A percentile compares a stretch with the other conserved stretches of the same genome.
Conservation (phyloP, 1,284 basidiomycete species). For the Phylloboletellus chloephorus region DNA sequence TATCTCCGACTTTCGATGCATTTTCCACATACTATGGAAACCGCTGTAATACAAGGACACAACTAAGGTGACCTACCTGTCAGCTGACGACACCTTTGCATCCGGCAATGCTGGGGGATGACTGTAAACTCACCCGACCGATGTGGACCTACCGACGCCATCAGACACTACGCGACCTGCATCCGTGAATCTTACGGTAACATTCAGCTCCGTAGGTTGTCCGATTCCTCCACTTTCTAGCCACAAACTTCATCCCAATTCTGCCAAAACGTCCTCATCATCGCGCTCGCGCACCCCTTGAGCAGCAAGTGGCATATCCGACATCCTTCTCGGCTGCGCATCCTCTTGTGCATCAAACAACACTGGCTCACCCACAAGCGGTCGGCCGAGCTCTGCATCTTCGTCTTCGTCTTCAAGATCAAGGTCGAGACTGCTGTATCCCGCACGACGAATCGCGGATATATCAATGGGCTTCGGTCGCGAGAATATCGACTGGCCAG, state of each 20-base stretch:
- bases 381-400: constrained; percentile 48
- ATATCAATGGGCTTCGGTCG: constrained; percentile 91
- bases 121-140: no score
- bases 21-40: no score
- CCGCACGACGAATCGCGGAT: constrained; percentile 60
- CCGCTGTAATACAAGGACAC: no score
- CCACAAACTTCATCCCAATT: constrained; percentile 56
- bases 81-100: no score
- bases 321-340: constrained; percentile 28
- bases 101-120: no score
- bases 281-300: constrained; percentile 55
- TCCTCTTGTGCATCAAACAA: constrained; percentile 52
- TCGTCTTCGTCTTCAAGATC: constrained; percentile 59
- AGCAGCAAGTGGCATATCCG: constrained; percentile 53
- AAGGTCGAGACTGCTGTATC: constrained; percentile 61
- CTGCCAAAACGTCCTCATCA: constrained; percentile 67
- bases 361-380: constrained; percentile 50
- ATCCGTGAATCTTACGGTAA: background rate
- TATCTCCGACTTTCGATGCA: no score
- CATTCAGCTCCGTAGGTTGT: no score
- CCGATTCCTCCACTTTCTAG: no score
- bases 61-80: no score
- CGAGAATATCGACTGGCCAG: constrained; percentile 90
- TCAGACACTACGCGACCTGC: no score
- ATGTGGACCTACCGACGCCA: no score